Base-by-base conservation (phyloP, 257 asterid species). In the Ehretia macrophylla region DNA sequence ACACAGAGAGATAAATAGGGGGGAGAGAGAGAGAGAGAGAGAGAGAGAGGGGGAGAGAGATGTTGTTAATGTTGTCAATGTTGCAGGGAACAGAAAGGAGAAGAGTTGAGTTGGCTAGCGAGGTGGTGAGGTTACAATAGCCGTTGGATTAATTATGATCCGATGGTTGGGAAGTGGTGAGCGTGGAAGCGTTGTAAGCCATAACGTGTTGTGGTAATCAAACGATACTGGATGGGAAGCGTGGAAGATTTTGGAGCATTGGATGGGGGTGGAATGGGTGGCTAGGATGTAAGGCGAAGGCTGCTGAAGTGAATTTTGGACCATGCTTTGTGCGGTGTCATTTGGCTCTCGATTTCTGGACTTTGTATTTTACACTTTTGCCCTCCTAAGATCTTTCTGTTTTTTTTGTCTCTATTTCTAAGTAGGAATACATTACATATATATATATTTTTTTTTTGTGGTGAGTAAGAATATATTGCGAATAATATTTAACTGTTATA, bases 151-250 rank as follows among this genome's bases (percentile, higher is more conserved):
- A 11, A 0, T 5, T 48, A 10, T 47, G 14, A 84, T 85, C 93
- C 0, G 70, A 84, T 74, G 93, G 72, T 1, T 0, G 0, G 3
- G 0, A 12, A 23, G 4, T 12, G 49, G 14, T 67, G 75, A 79
- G 8, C 98, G 98, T 84, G 98, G 95, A 77, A 5, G 72, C 20
- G 21, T 79, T 84, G 16, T 17, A 75, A 82, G 85, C 98, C 95
- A 88, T 16, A 78, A 73, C 74, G 86, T 76, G 75, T 66, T 59
- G 62, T 38, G 39, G 60, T 71, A 80, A 84, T 91, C 98, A 85
- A 91, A 80, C 90, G 98, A 35, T 20, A 45, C 38, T 56, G 73
- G 23, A 32, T 8, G 5, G 20, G 63, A 38, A 56, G 9, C 95
- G 96, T 85, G 98, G 90, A 68, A 4, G 8, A 13, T 8, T 27